These are phyloP conservation scores for Mycena galopus DNA, from an alignment of 768 basidiomycete genomes.

Conservation along the genomic window DNA sequence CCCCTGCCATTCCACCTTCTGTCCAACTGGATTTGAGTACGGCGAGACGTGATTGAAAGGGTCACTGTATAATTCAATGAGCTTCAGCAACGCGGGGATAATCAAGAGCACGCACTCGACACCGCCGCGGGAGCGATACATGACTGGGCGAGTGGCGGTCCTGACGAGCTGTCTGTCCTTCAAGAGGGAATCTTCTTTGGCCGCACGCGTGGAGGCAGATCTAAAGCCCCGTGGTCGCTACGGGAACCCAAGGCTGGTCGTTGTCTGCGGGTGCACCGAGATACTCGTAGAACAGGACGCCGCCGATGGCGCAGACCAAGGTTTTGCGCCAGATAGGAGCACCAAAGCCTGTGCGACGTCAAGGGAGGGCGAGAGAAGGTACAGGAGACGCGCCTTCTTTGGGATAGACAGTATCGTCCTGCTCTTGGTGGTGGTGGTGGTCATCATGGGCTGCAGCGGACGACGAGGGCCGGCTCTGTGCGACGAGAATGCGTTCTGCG, in stretches of 20 bases:
- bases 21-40: constrained; percentile 71
- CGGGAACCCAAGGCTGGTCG: constrained; percentile 41
- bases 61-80: constrained; percentile 50
- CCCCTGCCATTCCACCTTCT: constrained; percentile 40
- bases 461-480: constrained; percentile 59
- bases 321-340: constrained; percentile 79
- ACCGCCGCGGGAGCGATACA: constrained; percentile 78
- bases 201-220: constrained; percentile 25
- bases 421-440: constrained; percentile 56
- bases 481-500: constrained; percentile 44
- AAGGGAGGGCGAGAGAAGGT: background rate
- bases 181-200: constrained; percentile 4
- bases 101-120: constrained; percentile 66
- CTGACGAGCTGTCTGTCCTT: constrained; percentile 26
- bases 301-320: constrained; percentile 62
- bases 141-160: constrained; percentile 22
- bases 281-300: constrained; percentile 73
- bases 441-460: constrained; percentile 57
- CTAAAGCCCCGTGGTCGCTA: background rate
- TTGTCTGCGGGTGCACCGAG: constrained; percentile 74
- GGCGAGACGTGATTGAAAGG: constrained; percentile 70
- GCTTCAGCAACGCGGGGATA: constrained; percentile 22
- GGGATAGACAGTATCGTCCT: constrained; percentile 58
- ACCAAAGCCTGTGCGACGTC: constrained; percentile 63
- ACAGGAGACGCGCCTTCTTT: constrained; percentile 66